Conservation (phyloP, 164 flowering plant species). For the Piper betle region DNA sequence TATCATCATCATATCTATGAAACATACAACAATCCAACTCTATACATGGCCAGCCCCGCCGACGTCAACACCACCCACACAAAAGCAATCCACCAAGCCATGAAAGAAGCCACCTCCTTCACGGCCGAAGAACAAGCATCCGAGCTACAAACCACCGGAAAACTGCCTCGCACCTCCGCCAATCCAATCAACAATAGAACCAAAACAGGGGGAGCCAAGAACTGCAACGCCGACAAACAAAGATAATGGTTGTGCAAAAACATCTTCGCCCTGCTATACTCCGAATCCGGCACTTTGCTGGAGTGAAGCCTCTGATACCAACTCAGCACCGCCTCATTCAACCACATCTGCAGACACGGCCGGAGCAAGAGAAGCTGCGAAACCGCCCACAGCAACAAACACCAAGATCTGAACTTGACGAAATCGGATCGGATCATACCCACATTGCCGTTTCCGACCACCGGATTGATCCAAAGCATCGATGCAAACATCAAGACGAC, state of each 20-base stretch:
- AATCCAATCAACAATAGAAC: slow-evolving; percentile 60
- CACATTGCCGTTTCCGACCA: slow-evolving; percentile 43
- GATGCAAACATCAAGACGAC: slow-evolving; percentile 32
- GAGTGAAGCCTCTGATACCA: slow-evolving; percentile 97
- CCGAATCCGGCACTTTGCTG: slow-evolving; percentile 89
- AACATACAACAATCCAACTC: slow-evolving; percentile 49
- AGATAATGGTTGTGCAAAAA: slow-evolving; percentile 84
- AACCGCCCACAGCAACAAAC: slow-evolving; percentile 48
- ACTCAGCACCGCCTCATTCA: slow-evolving; percentile 81
- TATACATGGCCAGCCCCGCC: slow-evolving; percentile 44
- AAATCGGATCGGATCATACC: slow-evolving; percentile 48
- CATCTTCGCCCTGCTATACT: slow-evolving; percentile 84
- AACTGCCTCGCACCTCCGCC: slow-evolving; percentile 40
- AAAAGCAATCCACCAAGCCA: slow-evolving; percentile 92
- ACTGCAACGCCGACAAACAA: slow-evolving; percentile 64
- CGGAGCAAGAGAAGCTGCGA: slow-evolving; percentile 52
- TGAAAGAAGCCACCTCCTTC: slow-evolving; percentile 47
- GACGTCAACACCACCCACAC: slow-evolving; percentile 48
- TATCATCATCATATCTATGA: slow-evolving; percentile 30
- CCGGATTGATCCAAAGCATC: slow-evolving; percentile 74
- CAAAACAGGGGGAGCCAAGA: slow-evolving; percentile 52
- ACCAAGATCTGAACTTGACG: slow-evolving; percentile 39
- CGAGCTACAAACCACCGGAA: slow-evolving; percentile 22
- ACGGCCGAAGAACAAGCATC: slow-evolving; percentile 38
- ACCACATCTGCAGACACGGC: slow-evolving; percentile 65